Conservation (phyloP, 23 red algal species). For the Gracilaria caudata region DNA sequence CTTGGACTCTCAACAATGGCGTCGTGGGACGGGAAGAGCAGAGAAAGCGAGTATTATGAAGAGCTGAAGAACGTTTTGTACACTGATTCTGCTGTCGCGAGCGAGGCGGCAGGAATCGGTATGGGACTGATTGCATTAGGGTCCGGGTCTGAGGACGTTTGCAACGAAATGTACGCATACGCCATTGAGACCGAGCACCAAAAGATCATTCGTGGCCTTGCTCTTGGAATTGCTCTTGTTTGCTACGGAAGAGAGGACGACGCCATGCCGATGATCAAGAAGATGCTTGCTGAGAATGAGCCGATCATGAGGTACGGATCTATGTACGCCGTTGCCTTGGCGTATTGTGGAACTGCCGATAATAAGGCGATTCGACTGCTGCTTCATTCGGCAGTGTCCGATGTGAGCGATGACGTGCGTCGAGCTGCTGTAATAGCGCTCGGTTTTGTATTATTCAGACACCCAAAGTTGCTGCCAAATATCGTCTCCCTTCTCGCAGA, state of each 20-base stretch:
- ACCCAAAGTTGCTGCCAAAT: constrained; percentile 80
- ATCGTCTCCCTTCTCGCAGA: constrained; percentile 90
- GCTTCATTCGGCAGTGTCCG: constrained; percentile 92
- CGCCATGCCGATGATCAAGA: constrained; percentile 84
- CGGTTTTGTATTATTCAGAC: constrained; percentile 92
- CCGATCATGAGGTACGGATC: constrained; percentile 87
- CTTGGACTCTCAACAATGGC: constrained; percentile 90
- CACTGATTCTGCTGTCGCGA: constrained; percentile 90
- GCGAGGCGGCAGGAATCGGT: constrained; percentile 94
- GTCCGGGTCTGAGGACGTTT: constrained; percentile 73
- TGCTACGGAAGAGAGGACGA: constrained; percentile 89
- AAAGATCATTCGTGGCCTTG: constrained; percentile 93
- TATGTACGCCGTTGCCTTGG: constrained; percentile 91
- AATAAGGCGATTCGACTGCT: constrained; percentile 89
- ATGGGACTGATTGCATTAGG: constrained; percentile 90
- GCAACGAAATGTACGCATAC: constrained; percentile 92
- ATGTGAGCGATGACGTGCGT: constrained; percentile 97
- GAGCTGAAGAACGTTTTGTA: constrained; percentile 89
- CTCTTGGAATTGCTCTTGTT: constrained; percentile 88
- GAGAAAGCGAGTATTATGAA: constrained; percentile 88
- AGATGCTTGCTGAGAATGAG: constrained; percentile 77
- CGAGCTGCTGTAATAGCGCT: constrained; percentile 90
- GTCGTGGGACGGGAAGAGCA: constrained; percentile 74
- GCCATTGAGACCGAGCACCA: constrained; percentile 93
- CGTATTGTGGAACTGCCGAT: constrained; percentile 95